A percentile compares a stretch with the other conserved stretches of the same genome.
Evolutionary conservation across 768 basidiomycete species (phyloP).

Genomic region (Boletus fagicola): DNA sequence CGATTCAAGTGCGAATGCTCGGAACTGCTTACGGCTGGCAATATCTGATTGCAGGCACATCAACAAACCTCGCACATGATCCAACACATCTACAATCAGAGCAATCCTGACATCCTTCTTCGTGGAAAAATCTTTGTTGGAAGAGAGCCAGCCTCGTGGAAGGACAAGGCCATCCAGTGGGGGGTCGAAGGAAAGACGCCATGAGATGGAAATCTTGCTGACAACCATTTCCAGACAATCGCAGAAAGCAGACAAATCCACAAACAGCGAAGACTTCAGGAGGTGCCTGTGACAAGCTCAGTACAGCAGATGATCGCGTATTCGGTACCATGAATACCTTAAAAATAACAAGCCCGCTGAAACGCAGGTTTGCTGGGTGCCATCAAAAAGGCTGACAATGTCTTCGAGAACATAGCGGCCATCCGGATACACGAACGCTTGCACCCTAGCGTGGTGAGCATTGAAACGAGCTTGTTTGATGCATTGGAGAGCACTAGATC

Average conservation of each 20-base stretch:
- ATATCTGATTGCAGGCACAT: conserved; percentile 30
- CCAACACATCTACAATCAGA: conserved; percentile 11
- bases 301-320: neutral
- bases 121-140: conserved; percentile 13
- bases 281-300: conserved; percentile 39
- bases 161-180: conserved; percentile 47
- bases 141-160: conserved; percentile 51
- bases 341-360: conserved; percentile 39
- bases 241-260: conserved; percentile 50
- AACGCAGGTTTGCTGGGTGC: conserved; percentile 21
- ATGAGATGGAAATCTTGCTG: conserved; percentile 39
- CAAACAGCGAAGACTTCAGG: conserved; percentile 32
- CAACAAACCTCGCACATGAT: conserved; percentile 24
- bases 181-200: conserved; percentile 18
- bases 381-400: conserved; percentile 30
- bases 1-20: neutral
- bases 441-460: neutral
- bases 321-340: conserved; percentile 26
- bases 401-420: conserved; percentile 34
- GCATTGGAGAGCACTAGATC: conserved; percentile 31
- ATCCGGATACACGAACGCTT: conserved; percentile 12
- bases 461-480: conserved; percentile 34
- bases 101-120: conserved; percentile 11
- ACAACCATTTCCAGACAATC: conserved; percentile 51
- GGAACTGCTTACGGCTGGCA: conserved; percentile 20